These are phyloP conservation scores for Anthostomella pinea DNA, from an alignment of 2,329 filamentous ascomycete genomes.

Conservation along the genomic window DNA sequence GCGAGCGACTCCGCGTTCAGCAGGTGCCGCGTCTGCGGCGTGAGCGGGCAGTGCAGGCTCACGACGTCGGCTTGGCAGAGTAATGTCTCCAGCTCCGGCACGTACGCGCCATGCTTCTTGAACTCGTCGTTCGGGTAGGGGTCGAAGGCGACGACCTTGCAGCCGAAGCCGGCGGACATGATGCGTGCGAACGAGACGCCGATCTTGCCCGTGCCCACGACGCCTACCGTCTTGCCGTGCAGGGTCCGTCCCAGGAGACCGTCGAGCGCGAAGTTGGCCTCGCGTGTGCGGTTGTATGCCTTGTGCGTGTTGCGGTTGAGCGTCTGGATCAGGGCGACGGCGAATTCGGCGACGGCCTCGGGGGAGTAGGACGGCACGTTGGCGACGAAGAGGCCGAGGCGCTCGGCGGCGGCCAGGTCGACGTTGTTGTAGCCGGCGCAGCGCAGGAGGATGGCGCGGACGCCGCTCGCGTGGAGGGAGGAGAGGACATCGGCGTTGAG, in stretches of 20 bases:
- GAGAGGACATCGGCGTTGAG: constrained; percentile 50
- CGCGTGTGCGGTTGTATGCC: constrained; percentile 65
- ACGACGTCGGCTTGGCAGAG: constrained; percentile 58
- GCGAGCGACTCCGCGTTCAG: constrained; percentile 53
- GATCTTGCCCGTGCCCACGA: constrained; percentile 64
- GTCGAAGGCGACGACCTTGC: constrained; percentile 59
- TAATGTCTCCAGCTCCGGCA: constrained; percentile 51
- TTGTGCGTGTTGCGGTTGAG: constrained; percentile 66
- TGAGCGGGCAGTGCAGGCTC: constrained; percentile 65
- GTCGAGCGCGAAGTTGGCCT: constrained; percentile 66
- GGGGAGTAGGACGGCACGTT: constrained; percentile 68
- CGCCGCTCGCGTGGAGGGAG: constrained; percentile 46
- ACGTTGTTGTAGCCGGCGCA: constrained; percentile 70
- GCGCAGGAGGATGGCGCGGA: constrained; percentile 59
- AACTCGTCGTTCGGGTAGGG: constrained; percentile 51
- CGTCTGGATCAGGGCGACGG: constrained; percentile 64
- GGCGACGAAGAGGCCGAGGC: constrained; percentile 57
- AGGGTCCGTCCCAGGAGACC: constrained; percentile 62
- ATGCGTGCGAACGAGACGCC: constrained; percentile 61
- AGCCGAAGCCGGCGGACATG: constrained; percentile 64
- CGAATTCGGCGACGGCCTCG: constrained; percentile 68
- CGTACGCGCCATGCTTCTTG: constrained; percentile 48
- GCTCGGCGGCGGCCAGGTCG: constrained; percentile 54
- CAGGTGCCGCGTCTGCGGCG: constrained; percentile 56
- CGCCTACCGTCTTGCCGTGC: constrained; percentile 62